Conservation (phyloP, 495 filamentous ascomycete species). For the Penicillium robsamsonii region DNA sequence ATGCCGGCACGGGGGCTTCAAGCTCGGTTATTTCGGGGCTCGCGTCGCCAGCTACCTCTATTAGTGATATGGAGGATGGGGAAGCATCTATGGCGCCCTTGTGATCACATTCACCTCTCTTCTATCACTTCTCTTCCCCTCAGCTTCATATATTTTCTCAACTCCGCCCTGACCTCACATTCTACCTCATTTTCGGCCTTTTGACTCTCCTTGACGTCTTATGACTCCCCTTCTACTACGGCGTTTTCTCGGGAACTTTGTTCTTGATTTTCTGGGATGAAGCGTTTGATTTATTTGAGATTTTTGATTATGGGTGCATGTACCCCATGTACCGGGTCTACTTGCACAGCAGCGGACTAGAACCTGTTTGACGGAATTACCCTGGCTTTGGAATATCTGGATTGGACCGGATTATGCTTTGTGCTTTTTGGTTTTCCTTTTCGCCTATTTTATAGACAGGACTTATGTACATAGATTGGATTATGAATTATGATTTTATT, state of each 20-base stretch:
- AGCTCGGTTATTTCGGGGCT: constrained; percentile 36
- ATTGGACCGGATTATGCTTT: background rate
- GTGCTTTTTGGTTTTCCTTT: background rate
- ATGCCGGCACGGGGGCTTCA: constrained; percentile 17
- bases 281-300: constrained; percentile 11
- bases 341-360: background rate
- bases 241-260: background rate
- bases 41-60: constrained; percentile 33
- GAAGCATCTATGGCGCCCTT: constrained; percentile 17
- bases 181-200: background rate
- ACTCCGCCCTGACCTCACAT: background rate
- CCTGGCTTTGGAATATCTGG: constrained; percentile 2
- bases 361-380: constrained; percentile 8
- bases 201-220: background rate
- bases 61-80: constrained; percentile 29
- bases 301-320: constrained; percentile 5
- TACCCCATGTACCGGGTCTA: background rate
- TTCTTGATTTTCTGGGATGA: constrained; percentile 6
- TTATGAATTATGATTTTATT: constrained; percentile 10
- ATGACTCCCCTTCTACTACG: background rate
- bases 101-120: background rate
- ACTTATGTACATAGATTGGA: constrained; percentile 8
- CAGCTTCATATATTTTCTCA: background rate
- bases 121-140: background rate
- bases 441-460: constrained; percentile 2